These are phyloP conservation scores for Ambrosia trifida DNA, from an alignment of 129 eudicot species.

Conservation along the genomic window DNA sequence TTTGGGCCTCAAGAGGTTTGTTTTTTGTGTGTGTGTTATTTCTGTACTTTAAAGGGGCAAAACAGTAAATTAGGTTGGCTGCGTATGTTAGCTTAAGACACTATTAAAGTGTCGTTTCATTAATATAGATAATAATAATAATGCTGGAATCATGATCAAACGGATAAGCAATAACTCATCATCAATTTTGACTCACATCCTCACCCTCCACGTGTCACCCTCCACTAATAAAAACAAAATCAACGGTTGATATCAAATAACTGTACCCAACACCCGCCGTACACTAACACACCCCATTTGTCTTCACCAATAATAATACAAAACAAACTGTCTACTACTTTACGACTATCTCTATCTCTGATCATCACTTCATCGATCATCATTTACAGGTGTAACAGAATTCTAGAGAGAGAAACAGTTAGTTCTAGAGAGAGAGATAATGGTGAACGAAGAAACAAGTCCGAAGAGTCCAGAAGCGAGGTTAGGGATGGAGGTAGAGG, in stretches of 20 bases:
- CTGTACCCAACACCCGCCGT: slow-evolving; percentile 7
- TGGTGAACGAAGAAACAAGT: slow-evolving; percentile 48
- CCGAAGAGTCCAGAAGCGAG: slow-evolving; percentile 89
- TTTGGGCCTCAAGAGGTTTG: no score
- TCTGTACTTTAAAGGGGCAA: no score
- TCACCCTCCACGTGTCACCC: slow-evolving; percentile 24
- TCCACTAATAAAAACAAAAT: neutral
- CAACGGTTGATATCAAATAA: slow-evolving; percentile 19
- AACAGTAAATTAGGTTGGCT: no score
- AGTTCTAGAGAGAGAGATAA: slow-evolving; percentile 27
- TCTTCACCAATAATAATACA: slow-evolving; percentile 34
- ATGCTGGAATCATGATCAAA: no score
- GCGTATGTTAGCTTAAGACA: no score
- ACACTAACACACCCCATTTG: slow-evolving; percentile 22
- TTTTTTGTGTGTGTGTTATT: no score
- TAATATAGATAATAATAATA: no score
- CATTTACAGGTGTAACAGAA: slow-evolving; percentile 4
- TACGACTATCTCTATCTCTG: neutral
- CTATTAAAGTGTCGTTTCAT: no score
- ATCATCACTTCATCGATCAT: slow-evolving; percentile 18
- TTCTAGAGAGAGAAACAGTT: slow-evolving; percentile 14
- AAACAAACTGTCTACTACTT: neutral
- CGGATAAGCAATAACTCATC: slow-evolving; percentile 35
- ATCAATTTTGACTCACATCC: slow-evolving; percentile 16
- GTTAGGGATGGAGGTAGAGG: slow-evolving; percentile 81